phyloP scores from a whole-genome alignment of 2,329 filamentous ascomycete genomes.

The Didymella pinodella region DNA sequence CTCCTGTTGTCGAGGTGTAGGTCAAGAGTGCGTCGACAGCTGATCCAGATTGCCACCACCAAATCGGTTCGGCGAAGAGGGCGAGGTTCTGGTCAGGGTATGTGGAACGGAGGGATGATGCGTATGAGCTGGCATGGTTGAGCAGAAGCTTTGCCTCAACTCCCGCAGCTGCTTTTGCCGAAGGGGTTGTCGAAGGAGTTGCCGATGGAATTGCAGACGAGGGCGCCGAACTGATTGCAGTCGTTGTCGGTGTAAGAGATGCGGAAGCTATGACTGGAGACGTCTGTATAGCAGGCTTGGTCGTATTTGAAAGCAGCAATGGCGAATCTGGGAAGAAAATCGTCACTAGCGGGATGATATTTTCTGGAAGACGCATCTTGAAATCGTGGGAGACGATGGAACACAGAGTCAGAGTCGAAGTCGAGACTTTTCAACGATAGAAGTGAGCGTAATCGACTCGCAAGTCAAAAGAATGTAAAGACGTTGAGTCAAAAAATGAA shows the following conservation, averaged over 20 bases:
- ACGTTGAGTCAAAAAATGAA: slow-evolving; percentile 16
- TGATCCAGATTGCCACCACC: slow-evolving; percentile 46
- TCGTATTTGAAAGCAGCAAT: slow-evolving; percentile 1
- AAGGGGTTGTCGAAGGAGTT: background rate
- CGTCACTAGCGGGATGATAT: slow-evolving; percentile 9
- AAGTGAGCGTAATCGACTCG: slow-evolving; percentile 13
- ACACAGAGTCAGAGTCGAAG: background rate
- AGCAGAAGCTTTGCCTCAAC: slow-evolving; percentile 25
- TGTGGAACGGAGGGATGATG: slow-evolving; percentile 26
- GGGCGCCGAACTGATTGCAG: background rate
- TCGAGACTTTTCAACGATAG: background rate
- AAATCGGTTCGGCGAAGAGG: slow-evolving; percentile 33
- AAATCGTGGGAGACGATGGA: background rate
- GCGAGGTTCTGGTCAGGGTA: slow-evolving; percentile 32
- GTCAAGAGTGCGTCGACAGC: slow-evolving; percentile 43
- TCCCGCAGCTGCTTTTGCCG: background rate
- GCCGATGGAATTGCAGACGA: background rate
- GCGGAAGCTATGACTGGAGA: background rate
- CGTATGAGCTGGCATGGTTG: slow-evolving; percentile 25
- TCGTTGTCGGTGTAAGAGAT: background rate
- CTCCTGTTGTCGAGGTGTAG: slow-evolving; percentile 53
- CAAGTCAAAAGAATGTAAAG: slow-evolving; percentile 13
- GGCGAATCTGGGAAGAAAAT: slow-evolving; percentile 18
- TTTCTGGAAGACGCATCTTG: slow-evolving; percentile 10
- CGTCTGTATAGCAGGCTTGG: background rate